Evolutionary conservation across 140 eudicot species (phyloP), one percentile per base, ranked within the genome.

Genomic region (Ambrosia hybrid): DNA sequence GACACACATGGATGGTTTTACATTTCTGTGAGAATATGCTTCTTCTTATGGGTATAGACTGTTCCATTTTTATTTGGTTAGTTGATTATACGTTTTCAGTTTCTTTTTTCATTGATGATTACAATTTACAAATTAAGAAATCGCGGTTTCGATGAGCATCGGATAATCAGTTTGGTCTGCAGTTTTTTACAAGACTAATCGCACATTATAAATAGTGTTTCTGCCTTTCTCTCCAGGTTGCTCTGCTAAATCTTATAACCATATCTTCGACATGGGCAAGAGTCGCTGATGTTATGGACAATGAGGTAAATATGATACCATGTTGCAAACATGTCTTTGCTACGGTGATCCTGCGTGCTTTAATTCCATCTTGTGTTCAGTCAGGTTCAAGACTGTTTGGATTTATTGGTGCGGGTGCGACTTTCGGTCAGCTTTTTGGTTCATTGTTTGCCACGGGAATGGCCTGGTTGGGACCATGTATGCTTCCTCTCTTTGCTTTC

Each of bases 381-480:
- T 88, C 99, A 94, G 99, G 97, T 86, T 90, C 97, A 84, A 86
- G 99, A 90, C 85, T 94, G 90, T 94, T 94, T 80, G 99, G 99
- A 67, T 94, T 94, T 83, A 88, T 94, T 75, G 99, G 99, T 68
- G 99, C 99, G 41, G 97, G 99, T 68, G 99, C 99, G 73, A 94
- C 99, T 33, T 59, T 94, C 61, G 99, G 97, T 11, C 97, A 94
- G 86, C 97, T 94, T 56, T 86, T 86, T 63, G 99, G 99, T 78
- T 94, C 99, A 61, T 79, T 94, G 57, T 94, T 90, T 78, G 99
- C 99, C 12, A 81, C 99, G 53, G 94, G 84, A 80, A 90, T 89
- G 97, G 93, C 99, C 57, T 90, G 97, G 96, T 59, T 94, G 88
- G 99, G 99, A 81, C 95, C 99, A 60, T 90, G 99, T 94, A 88